phyloP scores from a whole-genome alignment of 2,329 filamentous ascomycete genomes.

The Ascochyta viciae-villosae region DNA sequence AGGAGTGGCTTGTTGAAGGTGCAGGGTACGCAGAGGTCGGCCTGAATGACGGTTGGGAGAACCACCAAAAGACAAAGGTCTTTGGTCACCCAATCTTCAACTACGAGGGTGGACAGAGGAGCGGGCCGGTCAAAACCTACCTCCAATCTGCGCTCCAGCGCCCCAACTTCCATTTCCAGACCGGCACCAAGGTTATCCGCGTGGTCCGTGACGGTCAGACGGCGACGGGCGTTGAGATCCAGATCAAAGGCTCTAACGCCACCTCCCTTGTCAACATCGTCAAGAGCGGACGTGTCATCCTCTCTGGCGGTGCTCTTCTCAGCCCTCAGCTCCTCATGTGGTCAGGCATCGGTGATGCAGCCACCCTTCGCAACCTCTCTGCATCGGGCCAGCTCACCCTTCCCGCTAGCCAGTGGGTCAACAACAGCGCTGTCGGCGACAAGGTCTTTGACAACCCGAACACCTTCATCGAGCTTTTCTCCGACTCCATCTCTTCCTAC shows the following conservation, averaged over 20 bases:
- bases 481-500: slow-evolving; percentile 56
- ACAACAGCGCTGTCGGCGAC: slow-evolving; percentile 58
- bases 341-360: slow-evolving; percentile 47
- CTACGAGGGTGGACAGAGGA: slow-evolving; percentile 59
- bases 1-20: slow-evolving; percentile 59
- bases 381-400: slow-evolving; percentile 46
- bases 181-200: slow-evolving; percentile 53
- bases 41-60: slow-evolving; percentile 55
- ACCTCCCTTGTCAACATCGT: slow-evolving; percentile 39
- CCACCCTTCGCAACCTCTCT: slow-evolving; percentile 40
- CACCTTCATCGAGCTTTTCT: slow-evolving; percentile 59
- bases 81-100: slow-evolving; percentile 60
- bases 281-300: slow-evolving; percentile 38
- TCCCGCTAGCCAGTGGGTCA: slow-evolving; percentile 55
- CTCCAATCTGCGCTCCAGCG: slow-evolving; percentile 56
- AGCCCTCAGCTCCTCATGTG: slow-evolving; percentile 51
- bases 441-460: slow-evolving; percentile 65
- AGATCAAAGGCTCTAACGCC: slow-evolving; percentile 40
- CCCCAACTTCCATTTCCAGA: slow-evolving; percentile 48
- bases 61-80: slow-evolving; percentile 53
- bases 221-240: slow-evolving; percentile 54
- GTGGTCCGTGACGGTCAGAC: slow-evolving; percentile 51
- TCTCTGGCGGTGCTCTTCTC: slow-evolving; percentile 44
- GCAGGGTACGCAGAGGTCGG: slow-evolving; percentile 58
- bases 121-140: slow-evolving; percentile 59